Evolutionary conservation across 768 basidiomycete genomes (phyloP), one percentile per base, ranked within the genome.

Genomic region (Arthromyces matolae): DNA sequence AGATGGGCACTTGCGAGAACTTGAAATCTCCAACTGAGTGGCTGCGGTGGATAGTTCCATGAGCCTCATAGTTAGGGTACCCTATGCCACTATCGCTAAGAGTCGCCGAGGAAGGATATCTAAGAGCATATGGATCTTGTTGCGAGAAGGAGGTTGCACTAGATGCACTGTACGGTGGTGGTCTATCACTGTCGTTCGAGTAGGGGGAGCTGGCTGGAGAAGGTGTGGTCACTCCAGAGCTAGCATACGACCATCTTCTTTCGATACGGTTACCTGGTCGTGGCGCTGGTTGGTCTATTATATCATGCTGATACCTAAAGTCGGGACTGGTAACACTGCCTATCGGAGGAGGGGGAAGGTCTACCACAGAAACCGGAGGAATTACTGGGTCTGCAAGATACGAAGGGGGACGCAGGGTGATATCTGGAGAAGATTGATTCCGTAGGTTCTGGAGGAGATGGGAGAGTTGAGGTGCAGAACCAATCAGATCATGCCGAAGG

Each of bases 401-500:
- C 16, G 63, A 55, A 3, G 72, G 72, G 1, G 70, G 65, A 38
- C 66, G 67, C 28, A 73, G 57, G 32, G 51, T 57, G 47, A 73
- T 54, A 42, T 71, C 69, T 8, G 67, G 54, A 18, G 65, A 64
- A 18, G 58, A 52, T 34, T 58, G 61, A 8, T 60, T 56, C 37
- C 65, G 71, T 25, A 84, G 63, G 41, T 69, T 75, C 50, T 71
- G 72, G 22, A 84, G 65, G 39, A 85, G 67, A 48, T 80, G 77
- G 29, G 71, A 68, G 7, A 88, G 71, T 50, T 86, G 82, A 22
- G 73, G 71, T 1, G 80, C 76, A 22, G 83, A 77, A 23, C 86
- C 88, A 32, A 79, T 69, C 34, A 90, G 69, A 39, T 79, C 73
- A 56, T 90, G 88, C 36, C 75, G 77, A 47, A 88, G 62, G 13